Conservation (phyloP, 2,329 filamentous ascomycete species). For the Trichoderma brevicompactum region DNA sequence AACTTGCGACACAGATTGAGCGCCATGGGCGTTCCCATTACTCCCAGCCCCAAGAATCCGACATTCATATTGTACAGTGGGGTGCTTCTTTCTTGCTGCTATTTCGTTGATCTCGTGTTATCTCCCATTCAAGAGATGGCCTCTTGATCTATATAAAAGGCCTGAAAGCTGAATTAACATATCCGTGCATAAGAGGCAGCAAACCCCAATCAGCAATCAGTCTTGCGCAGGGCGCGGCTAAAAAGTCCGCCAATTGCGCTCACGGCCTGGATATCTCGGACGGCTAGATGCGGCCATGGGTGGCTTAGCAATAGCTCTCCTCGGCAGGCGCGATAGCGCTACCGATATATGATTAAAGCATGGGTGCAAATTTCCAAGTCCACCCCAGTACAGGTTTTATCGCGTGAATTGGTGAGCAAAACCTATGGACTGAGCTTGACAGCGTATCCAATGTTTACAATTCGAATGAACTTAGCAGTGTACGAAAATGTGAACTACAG, state of each 20-base stretch:
- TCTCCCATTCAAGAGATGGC: neutral
- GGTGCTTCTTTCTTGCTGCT: neutral
- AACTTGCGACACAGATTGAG: constrained; percentile 39
- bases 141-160: neutral
- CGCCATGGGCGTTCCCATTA: constrained; percentile 44
- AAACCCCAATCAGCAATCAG: neutral
- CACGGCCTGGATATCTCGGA: neutral
- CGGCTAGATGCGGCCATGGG: constrained; percentile 15
- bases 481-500: too few relatives aligned
- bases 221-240: constrained; percentile 13
- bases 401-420: too few relatives aligned
- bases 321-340: neutral
- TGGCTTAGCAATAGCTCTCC: neutral
- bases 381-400: too few relatives aligned
- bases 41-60: constrained; percentile 41
- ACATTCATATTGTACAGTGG: constrained; percentile 30
- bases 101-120: neutral
- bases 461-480: too few relatives aligned
- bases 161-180: neutral
- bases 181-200: neutral
- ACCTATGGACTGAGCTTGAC: too few relatives aligned
- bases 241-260: neutral
- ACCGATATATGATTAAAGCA: too few relatives aligned
- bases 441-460: too few relatives aligned
- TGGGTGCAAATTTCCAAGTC: too few relatives aligned